Evolutionary conservation across 1,139 yeast genomes (phyloP).

Genomic region (Arxiozyma heterogenica): DNA sequence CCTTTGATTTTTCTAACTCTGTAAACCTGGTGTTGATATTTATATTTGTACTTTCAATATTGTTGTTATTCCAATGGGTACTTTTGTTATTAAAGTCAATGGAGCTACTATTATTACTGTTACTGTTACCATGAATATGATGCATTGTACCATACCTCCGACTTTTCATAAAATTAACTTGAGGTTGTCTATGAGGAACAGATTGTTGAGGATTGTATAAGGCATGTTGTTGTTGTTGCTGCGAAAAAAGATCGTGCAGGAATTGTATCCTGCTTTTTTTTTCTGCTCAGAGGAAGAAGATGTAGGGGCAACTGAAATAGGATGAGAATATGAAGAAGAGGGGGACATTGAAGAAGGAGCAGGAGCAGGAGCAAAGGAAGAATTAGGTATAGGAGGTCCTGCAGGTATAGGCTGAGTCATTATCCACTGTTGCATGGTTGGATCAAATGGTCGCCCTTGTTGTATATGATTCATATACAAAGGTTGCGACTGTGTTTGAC

Average conservation of each 20-base stretch:
- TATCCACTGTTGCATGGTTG: not conserved
- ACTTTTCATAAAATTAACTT: too few species aligned
- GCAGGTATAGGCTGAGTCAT: not conserved
- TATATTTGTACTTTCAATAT: not conserved
- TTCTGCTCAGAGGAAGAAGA: not conserved
- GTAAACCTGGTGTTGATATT: not conserved
- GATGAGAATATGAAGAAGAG: not conserved
- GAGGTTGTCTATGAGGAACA: not conserved
- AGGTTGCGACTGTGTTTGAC: slow-evolving; percentile 2
- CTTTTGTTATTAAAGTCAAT: not conserved
- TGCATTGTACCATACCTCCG: not conserved
- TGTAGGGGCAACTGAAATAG: not conserved
- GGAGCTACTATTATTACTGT: not conserved
- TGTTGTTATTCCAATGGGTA: not conserved
- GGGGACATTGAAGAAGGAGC: not conserved
- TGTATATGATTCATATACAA: slow-evolving; percentile 1
- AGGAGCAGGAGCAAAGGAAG: not conserved
- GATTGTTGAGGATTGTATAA: not conserved
- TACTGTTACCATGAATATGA: not conserved
- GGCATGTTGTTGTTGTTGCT: not conserved
- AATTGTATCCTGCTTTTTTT: not conserved
- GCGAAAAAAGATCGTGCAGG: not conserved
- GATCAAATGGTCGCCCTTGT: slow-evolving; percentile 5
- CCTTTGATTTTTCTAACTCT: not conserved
- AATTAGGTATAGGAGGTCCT: not conserved